A percentile compares a stretch with the other conserved stretches of the same genome.
Conservation (phyloP, 2,329 filamentous ascomycete species). For the Coniochaeta sp. region DNA sequence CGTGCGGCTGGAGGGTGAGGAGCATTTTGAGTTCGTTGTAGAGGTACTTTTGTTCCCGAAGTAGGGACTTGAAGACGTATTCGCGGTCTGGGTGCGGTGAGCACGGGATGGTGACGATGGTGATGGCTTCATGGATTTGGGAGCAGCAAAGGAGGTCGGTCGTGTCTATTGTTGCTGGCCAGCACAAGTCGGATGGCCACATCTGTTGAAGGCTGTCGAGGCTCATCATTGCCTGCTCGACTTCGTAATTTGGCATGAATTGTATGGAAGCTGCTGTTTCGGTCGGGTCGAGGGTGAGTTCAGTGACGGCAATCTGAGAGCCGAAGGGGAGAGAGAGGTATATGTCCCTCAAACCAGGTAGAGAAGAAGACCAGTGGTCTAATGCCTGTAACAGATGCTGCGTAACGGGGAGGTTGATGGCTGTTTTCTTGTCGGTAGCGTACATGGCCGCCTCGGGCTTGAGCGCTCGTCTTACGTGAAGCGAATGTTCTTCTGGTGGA, state of each 20-base stretch:
- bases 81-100: background rate
- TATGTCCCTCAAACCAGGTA: conserved; percentile 3
- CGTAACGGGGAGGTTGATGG: conserved; percentile 1
- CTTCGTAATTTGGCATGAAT: conserved; percentile 10
- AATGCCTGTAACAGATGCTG: conserved; percentile 9
- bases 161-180: conserved; percentile 10
- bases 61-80: conserved; percentile 13
- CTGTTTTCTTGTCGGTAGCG: background rate
- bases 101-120: conserved; percentile 8
- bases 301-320: conserved; percentile 8
- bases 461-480: background rate
- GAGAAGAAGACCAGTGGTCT: conserved; percentile 6
- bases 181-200: conserved; percentile 7
- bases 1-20: conserved; percentile 8
- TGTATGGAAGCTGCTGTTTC: conserved; percentile 4
- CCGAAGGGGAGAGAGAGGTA: conserved; percentile 13
- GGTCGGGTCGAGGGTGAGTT: background rate
- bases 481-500: conserved; percentile 8
- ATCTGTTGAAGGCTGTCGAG: conserved; percentile 9
- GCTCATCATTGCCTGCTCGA: conserved; percentile 13
- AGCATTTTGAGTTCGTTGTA: conserved; percentile 18
- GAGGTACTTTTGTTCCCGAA: conserved; percentile 13
- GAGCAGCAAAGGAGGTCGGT: conserved; percentile 7
- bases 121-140: conserved; percentile 16
- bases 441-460: conserved; percentile 7